phyloP scores from a whole-genome alignment of 345 rosid species.

The Citrus unshiu region DNA sequence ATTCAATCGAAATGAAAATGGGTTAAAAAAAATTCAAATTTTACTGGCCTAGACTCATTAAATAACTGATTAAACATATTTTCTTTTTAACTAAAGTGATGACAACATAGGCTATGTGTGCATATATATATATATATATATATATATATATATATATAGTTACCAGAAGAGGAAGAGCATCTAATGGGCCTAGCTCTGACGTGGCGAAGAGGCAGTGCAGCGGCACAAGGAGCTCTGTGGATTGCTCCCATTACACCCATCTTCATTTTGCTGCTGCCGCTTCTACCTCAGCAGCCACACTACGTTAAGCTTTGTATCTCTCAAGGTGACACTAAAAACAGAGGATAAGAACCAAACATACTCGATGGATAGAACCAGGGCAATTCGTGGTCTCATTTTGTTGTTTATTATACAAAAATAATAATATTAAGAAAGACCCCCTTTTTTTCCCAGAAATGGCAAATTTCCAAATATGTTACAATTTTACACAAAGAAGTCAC shows the following conservation, averaged over 20 bases:
- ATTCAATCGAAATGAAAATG: neutral
- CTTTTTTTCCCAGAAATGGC: neutral
- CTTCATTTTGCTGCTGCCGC: slow-evolving; percentile 20
- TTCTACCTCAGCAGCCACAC: neutral
- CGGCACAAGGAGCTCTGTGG: slow-evolving; percentile 34
- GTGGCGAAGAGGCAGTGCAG: slow-evolving; percentile 35
- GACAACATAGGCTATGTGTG: neutral
- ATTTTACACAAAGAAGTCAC: neutral
- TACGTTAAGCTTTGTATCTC: neutral
- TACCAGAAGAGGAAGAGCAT: slow-evolving; percentile 55
- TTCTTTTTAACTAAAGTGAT: neutral
- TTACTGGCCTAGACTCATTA: neutral
- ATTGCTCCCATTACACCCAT: slow-evolving; percentile 31
- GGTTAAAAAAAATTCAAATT: neutral
- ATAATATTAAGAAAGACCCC: neutral
- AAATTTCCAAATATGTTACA: neutral
- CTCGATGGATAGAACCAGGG: neutral
- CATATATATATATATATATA: too few relatives aligned
- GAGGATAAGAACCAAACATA: slow-evolving; percentile 20
- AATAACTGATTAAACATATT: neutral
- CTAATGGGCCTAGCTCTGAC: slow-evolving; percentile 36
- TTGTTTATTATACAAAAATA: neutral
- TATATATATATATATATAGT: neutral
- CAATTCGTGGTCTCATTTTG: slow-evolving; percentile 11
- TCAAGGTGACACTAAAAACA: neutral